Conservation (phyloP, 495 filamentous ascomycete genomes). For the Hypomontagnella submonticulosa region DNA sequence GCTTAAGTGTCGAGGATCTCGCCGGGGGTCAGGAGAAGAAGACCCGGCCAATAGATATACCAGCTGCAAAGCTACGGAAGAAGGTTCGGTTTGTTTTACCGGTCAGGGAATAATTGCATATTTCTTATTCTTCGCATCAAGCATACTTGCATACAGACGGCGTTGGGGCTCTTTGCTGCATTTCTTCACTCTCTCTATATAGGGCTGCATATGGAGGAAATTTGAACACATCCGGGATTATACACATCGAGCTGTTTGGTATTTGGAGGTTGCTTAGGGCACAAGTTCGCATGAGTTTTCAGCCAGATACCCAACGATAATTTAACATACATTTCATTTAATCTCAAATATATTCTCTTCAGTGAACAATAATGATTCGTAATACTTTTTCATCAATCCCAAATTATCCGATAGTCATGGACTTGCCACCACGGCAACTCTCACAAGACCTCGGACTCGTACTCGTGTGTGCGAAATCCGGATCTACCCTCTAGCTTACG, state of each 20-base stretch:
- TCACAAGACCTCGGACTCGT: not conserved
- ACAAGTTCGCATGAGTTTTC: slow-evolving; percentile 17
- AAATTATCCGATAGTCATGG: not conserved
- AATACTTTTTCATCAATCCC: not conserved
- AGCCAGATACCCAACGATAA: slow-evolving; percentile 25
- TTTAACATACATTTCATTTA: slow-evolving; percentile 24
- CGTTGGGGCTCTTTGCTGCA: slow-evolving; percentile 26
- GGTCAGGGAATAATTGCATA: slow-evolving; percentile 46
- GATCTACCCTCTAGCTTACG: slow-evolving; percentile 33
- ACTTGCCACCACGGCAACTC: not conserved
- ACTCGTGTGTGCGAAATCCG: slow-evolving; percentile 7
- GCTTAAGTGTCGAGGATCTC: slow-evolving; percentile 43
- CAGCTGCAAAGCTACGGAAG: slow-evolving; percentile 61
- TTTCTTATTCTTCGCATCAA: slow-evolving; percentile 15
- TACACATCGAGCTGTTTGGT: slow-evolving; percentile 13
- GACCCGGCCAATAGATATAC: slow-evolving; percentile 52
- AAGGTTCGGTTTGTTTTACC: slow-evolving; percentile 62
- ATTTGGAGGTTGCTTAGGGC: slow-evolving; percentile 13
- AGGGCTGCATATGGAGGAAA: slow-evolving; percentile 21
- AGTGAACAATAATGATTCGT: not conserved
- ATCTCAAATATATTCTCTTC: not conserved
- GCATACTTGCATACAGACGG: slow-evolving; percentile 36
- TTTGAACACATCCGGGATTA: slow-evolving; percentile 12
- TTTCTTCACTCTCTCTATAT: slow-evolving; percentile 13
- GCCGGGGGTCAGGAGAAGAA: slow-evolving; percentile 38